A percentile compares a stretch with the other conserved stretches of the same genome.
Evolutionary conservation across 2,329 filamentous ascomycete species (phyloP).

Genomic region (Pezicula radicicola): DNA sequence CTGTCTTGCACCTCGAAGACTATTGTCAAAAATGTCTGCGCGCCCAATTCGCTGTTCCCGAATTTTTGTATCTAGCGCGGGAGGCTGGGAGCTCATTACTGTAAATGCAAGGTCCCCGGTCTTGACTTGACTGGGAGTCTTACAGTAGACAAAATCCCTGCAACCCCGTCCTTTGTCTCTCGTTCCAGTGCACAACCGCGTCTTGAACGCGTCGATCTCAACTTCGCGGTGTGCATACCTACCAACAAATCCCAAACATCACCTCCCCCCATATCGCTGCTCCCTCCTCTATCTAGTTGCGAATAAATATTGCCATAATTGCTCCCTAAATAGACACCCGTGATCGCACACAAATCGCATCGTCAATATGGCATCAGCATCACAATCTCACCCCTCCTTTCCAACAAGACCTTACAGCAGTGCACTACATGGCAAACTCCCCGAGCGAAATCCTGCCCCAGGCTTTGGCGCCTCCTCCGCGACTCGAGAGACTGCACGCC

Average conservation of each 20-base stretch:
- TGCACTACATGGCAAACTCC: conserved; percentile 47
- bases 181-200: too few species aligned
- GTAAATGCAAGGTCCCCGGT: too few species aligned
- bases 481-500: conserved; percentile 33
- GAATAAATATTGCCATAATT: not conserved
- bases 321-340: too few species aligned
- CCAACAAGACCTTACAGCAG: conserved; percentile 33
- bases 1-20: not conserved
- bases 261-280: not conserved
- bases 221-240: not conserved
- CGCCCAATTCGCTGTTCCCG: too few species aligned
- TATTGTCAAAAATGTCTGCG: conserved; percentile 1
- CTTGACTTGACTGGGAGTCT: too few species aligned
- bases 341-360: too few species aligned
- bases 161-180: too few species aligned
- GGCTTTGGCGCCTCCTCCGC: conserved; percentile 32
- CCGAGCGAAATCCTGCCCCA: conserved; percentile 38
- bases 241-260: too few species aligned
- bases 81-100: too few species aligned
- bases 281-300: not conserved
- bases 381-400: conserved; percentile 48
- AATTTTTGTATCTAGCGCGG: too few species aligned
- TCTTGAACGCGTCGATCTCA: too few species aligned
- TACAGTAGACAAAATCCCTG: too few species aligned
- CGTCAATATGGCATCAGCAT: conserved; percentile 37